Percentiles rank a stretch among this genome's conserved stretches.
phyloP scores from a whole-genome alignment of 768 basidiomycete genomes.

The Pulveroboletus ravenelii region DNA sequence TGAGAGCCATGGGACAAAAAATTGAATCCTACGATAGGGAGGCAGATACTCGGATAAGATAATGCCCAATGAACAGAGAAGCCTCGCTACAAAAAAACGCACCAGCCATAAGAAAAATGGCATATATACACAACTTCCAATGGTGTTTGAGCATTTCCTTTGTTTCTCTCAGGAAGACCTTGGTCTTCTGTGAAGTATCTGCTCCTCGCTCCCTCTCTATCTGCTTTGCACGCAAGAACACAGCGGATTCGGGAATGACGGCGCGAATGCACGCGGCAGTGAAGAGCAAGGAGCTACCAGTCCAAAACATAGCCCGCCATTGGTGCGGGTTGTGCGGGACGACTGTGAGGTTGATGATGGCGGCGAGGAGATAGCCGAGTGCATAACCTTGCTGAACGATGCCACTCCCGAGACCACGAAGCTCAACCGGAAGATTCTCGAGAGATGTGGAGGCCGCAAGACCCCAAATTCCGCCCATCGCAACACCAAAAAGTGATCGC shows the following conservation, averaged over 20 bases:
- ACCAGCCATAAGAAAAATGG: slow-evolving; percentile 75
- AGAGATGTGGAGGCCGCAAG: slow-evolving; percentile 77
- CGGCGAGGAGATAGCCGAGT: slow-evolving; percentile 79
- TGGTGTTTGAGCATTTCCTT: slow-evolving; percentile 75
- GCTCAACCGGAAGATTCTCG: slow-evolving; percentile 87
- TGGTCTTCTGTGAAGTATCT: slow-evolving; percentile 48
- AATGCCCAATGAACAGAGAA: too few relatives aligned
- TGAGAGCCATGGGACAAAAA: slow-evolving; percentile 74
- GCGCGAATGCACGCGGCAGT: slow-evolving; percentile 66
- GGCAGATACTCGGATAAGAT: neutral
- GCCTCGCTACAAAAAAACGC: slow-evolving; percentile 5
- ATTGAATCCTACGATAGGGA: slow-evolving; percentile 51
- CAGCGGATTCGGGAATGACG: slow-evolving; percentile 71
- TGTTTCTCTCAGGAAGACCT: slow-evolving; percentile 67
- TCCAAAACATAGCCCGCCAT: slow-evolving; percentile 86
- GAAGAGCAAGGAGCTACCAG: slow-evolving; percentile 64
- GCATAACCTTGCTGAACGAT: slow-evolving; percentile 93
- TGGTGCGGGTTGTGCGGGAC: slow-evolving; percentile 33
- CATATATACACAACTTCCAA: slow-evolving; percentile 81
- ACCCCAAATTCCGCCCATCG: slow-evolving; percentile 91
- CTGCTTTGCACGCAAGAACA: slow-evolving; percentile 64
- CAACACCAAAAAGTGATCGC: slow-evolving; percentile 78
- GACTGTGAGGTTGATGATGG: slow-evolving; percentile 71
- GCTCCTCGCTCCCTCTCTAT: slow-evolving; percentile 40
- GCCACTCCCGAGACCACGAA: slow-evolving; percentile 82